A percentile compares a stretch with the other conserved stretches of the same genome.
These are phyloP conservation scores for Catunica adiposa DNA, from an alignment of 2,329 filamentous ascomycete species.

Conservation along the genomic window DNA sequence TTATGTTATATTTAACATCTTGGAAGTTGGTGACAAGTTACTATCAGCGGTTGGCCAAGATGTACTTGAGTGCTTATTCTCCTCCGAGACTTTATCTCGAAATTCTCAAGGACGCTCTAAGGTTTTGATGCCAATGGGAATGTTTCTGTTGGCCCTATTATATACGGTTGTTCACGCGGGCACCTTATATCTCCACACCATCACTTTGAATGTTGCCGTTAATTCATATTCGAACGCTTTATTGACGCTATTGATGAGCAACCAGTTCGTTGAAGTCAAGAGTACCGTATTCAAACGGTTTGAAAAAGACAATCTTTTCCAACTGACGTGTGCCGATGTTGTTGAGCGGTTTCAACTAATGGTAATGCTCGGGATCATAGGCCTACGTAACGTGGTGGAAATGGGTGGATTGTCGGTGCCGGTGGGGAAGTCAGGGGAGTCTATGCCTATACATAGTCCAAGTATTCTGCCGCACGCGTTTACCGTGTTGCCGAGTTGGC, in stretches of 20 bases:
- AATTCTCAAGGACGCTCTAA: constrained; percentile 82
- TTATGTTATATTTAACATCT: constrained; percentile 96
- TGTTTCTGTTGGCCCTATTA: constrained; percentile 70
- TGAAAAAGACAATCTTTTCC: constrained; percentile 94
- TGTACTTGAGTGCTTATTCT: constrained; percentile 89
- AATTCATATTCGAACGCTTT: constrained; percentile 97
- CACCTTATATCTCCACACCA: constrained; percentile 89
- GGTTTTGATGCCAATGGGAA: constrained; percentile 70
- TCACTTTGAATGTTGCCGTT: constrained; percentile 92
- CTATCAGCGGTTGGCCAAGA: constrained; percentile 88
- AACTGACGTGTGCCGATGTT: constrained; percentile 88
- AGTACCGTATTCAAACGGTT: constrained; percentile 97
- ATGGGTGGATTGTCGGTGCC: constrained; percentile 65
- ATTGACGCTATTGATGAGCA: constrained; percentile 80
- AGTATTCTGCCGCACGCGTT: constrained; percentile 83
- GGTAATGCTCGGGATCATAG: constrained; percentile 94
- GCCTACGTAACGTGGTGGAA: constrained; percentile 88
- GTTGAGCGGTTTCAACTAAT: constrained; percentile 95
- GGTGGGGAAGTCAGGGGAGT: constrained; percentile 22
- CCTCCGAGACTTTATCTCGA: constrained; percentile 76
- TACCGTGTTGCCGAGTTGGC: constrained; percentile 68
- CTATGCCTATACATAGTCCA: constrained; percentile 44
- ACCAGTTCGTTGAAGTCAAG: constrained; percentile 98
- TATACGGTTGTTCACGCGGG: constrained; percentile 84
- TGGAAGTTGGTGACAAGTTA: constrained; percentile 81